Percentiles rank a stretch among this genome's conserved stretches.
phyloP scores from a whole-genome alignment of 805 yeast genomes.

The Starmerella floricola region DNA sequence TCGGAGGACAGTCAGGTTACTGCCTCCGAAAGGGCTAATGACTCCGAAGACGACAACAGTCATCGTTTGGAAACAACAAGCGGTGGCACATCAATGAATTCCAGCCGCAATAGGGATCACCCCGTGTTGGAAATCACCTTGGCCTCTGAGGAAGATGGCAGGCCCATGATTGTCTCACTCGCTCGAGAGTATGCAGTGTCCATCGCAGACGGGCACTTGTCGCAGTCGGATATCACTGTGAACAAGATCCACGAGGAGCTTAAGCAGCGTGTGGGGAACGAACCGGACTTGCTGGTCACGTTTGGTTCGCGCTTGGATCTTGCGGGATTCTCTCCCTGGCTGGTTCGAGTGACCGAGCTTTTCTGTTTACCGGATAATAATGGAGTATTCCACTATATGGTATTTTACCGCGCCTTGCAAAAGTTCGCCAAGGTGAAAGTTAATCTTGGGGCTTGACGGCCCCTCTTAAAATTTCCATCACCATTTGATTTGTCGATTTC shows the following conservation, averaged over 20 bases:
- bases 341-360: conserved; percentile 76
- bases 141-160: conserved; percentile 69
- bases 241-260: conserved; percentile 47
- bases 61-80: too few species aligned
- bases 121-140: conserved; percentile 45
- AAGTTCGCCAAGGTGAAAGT: conserved; percentile 64
- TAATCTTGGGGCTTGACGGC: conserved; percentile 64
- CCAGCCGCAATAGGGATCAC: too few species aligned
- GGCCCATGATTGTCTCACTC: conserved; percentile 77
- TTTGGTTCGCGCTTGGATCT: conserved; percentile 82
- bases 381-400: conserved; percentile 63
- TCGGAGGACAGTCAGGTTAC: too few species aligned
- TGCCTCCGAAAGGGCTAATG: background rate
- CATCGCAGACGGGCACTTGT: conserved; percentile 47
- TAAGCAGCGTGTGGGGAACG: conserved; percentile 66
- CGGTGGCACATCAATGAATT: too few species aligned
- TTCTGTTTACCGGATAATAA: conserved; percentile 83
- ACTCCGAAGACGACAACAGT: too few species aligned
- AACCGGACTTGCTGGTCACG: conserved; percentile 76
- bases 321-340: conserved; percentile 98
- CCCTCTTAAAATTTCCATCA: background rate
- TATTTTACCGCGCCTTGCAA: conserved; percentile 43
- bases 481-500: background rate
- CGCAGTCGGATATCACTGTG: conserved; percentile 56
- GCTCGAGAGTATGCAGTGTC: conserved; percentile 76